These are phyloP conservation scores for Plasmopara muralis DNA, from an alignment of 352 stramenopile species.

Conservation along the genomic window DNA sequence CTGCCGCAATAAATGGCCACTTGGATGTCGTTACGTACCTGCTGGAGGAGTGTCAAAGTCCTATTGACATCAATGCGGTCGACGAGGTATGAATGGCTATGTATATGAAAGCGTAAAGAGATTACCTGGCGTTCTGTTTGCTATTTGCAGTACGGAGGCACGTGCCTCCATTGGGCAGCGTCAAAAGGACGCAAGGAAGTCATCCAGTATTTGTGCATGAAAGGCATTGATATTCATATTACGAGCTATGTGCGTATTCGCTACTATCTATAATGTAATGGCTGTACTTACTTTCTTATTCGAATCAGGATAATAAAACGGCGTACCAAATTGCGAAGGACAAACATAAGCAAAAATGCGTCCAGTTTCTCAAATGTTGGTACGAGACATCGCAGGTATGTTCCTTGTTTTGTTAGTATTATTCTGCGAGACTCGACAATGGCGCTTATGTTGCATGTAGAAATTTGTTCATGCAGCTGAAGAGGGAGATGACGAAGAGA, in stretches of 20 bases:
- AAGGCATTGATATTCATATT: constrained; percentile 83
- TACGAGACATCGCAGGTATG: constrained; percentile 81
- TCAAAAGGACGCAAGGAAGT: constrained; percentile 83
- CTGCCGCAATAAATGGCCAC: constrained; percentile 79
- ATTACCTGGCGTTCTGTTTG: neutral
- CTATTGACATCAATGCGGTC: constrained; percentile 85
- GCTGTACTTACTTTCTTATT: neutral
- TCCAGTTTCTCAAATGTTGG: constrained; percentile 84
- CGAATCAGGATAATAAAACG: constrained; percentile 77
- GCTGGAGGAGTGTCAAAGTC: constrained; percentile 68
- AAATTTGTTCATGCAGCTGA: constrained; percentile 82
- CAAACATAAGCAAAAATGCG: constrained; percentile 84
- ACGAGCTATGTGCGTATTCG: constrained; percentile 78
- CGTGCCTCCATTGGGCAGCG: constrained; percentile 79
- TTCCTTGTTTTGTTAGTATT: neutral
- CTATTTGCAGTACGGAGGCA: constrained; percentile 61
- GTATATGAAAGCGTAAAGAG: neutral
- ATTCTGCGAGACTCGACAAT: neutral
- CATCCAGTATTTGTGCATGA: constrained; percentile 84
- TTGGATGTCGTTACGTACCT: constrained; percentile 81
- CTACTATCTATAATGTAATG: neutral
- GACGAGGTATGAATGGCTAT: constrained; percentile 46
- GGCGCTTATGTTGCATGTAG: constrained; percentile 14
- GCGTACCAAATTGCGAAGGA: constrained; percentile 85
- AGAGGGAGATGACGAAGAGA: constrained; percentile 73